Evolutionary conservation across 352 stramenopile species (phyloP).

Genomic region (Elongisporangium anandrum): DNA sequence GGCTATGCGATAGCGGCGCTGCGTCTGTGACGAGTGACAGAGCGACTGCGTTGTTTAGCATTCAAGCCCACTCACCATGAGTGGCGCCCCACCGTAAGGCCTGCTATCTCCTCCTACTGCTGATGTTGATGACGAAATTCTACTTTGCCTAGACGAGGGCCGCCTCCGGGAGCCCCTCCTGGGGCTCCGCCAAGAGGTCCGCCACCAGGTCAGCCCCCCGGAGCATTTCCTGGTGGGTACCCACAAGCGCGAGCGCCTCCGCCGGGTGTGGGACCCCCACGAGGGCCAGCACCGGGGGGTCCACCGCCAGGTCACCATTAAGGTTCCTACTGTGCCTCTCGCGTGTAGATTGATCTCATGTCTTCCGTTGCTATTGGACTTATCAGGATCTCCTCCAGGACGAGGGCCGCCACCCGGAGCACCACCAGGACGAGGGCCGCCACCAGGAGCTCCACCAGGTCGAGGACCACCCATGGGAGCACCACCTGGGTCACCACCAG

Average conservation of each 20-base stretch:
- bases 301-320: constrained; percentile 30
- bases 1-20: not conserved
- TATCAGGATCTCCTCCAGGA: constrained; percentile 18
- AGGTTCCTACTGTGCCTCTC: not conserved
- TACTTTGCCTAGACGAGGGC: constrained; percentile 9
- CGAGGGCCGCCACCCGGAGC: constrained; percentile 11
- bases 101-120: not conserved
- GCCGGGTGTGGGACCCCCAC: constrained; percentile 29
- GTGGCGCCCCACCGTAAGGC: not conserved
- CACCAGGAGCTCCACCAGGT: constrained; percentile 12
- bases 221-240: constrained; percentile 23
- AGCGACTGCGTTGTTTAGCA: not conserved
- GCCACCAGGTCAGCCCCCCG: constrained; percentile 25
- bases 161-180: constrained; percentile 16
- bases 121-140: not conserved
- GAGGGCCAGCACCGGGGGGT: constrained; percentile 31
- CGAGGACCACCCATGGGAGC: constrained; percentile 8
- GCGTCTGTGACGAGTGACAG: not conserved
- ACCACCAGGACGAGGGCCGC: constrained; percentile 14
- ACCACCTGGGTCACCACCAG: constrained; percentile 14
- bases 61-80: not conserved
- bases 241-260: constrained; percentile 50
- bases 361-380: not conserved
- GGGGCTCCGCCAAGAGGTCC: constrained; percentile 34
- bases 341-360: not conserved